These are phyloP conservation scores for Grifola frondosa DNA, from an alignment of 1,284 basidiomycete species.

Conservation along the genomic window DNA sequence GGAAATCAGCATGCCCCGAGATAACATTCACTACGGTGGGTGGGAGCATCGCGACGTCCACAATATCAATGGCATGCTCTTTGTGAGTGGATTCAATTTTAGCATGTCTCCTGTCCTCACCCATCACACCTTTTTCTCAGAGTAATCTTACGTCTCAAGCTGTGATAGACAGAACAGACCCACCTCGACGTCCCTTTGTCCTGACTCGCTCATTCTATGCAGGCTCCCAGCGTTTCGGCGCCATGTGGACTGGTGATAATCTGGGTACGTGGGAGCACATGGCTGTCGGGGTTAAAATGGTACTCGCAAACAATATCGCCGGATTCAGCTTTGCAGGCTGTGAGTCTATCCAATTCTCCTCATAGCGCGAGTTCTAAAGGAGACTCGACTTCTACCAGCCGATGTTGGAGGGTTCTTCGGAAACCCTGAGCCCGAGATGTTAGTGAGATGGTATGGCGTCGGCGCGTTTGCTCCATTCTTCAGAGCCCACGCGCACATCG, in stretches of 20 bases:
- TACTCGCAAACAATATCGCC: conserved; percentile 87
- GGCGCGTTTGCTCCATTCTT: conserved; percentile 97
- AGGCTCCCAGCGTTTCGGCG: conserved; percentile 93
- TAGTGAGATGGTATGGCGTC: conserved; percentile 96
- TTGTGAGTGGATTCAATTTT: conserved; percentile 43
- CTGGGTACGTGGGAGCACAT: conserved; percentile 98
- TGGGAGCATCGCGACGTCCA: conserved; percentile 99
- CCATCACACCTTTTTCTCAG: too few relatives aligned
- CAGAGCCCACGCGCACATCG: conserved; percentile 97
- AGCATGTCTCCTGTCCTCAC: conserved; percentile 7
- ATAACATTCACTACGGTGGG: conserved; percentile 87
- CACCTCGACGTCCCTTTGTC: conserved; percentile 87
- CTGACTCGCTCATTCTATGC: conserved; percentile 94
- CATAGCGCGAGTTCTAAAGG: background rate
- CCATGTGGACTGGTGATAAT: conserved; percentile 99
- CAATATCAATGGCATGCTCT: conserved; percentile 91
- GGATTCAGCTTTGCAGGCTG: conserved; percentile 94
- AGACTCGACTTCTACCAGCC: conserved; percentile 45
- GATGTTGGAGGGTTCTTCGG: conserved; percentile 99
- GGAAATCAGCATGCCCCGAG: conserved; percentile 96
- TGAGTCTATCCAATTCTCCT: conserved; percentile 38
- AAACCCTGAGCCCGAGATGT: conserved; percentile 91
- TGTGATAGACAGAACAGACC: conserved; percentile 72
- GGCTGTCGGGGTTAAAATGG: conserved; percentile 92
- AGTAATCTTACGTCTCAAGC: conserved; percentile 88